Base-by-base conservation (phyloP, 176 grass and related monocot genomes). In the Zoysia pacifica region DNA sequence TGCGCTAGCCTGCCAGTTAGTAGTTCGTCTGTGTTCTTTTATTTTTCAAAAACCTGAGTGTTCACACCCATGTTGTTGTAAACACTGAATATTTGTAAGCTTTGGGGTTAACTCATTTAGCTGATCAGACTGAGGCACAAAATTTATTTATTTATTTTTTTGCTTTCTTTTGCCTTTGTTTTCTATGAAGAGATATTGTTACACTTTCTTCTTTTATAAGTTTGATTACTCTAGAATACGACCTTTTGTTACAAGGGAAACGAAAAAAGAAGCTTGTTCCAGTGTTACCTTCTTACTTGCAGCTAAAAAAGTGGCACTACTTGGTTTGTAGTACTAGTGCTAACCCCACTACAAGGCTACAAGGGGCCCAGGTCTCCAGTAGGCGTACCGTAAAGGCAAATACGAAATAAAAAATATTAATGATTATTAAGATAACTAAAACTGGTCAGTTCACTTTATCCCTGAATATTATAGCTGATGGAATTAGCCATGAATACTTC, bases 131-230 rank as follows among this genome's bases (percentile, higher is more conserved):
- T n/a, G n/a, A n/a, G n/a, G n/a, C n/a, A n/a, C n/a, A n/a, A n/a
- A n/a, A n/a, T n/a, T n/a, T n/a, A n/a, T n/a, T 9, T 28, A 28
- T 28, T 28, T 28, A 28, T 28, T 28, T 28, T 0, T 15, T 37
- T 39, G 1, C n/a, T 48, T 58, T 83, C 58, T 75, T 79, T 18
- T 45, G 16, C 28, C 13, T 75, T 68, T 28, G 28, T 70, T 56
- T 4, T 64, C 3, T 3, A 53, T 38, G 19, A 62, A 20, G 64
- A 82, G 41, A 82, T 72, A 69, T 65, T 58, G 74, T 61, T 61
- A 62, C 67, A 83, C 45, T 44, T 51, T 69, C 43, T 83, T 79
- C 2, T 15, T 60, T 59, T 52, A 28, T 4, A 79, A 73, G 11
- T 59, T 78, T 66, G 66, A 50, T 52, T 62, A 53, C 46, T 77